Evolutionary conservation across 202 grass and related monocot genomes (phyloP), one percentile per base, ranked within the genome.

Genomic region (Bolboschoenoplectus hybrid): DNA sequence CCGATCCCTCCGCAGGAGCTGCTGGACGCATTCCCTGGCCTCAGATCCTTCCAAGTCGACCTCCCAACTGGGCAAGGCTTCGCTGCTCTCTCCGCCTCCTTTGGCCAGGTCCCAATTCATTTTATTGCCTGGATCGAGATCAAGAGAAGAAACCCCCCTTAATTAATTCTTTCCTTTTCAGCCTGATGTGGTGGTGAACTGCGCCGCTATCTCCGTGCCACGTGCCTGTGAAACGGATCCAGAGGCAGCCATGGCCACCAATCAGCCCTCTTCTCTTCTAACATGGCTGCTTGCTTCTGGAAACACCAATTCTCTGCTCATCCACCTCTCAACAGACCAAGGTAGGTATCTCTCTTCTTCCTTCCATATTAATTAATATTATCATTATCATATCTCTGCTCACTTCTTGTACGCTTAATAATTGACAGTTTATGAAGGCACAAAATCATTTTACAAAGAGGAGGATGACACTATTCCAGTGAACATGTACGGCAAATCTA

Each of bases 251-350:
- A 89, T 92, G 93, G 90, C 93, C 32, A 95, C 86, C 20, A 98
- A 98, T 72, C 62, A 85, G 49, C 93, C 95, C 57, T 91, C 90
- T 68, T 88, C 91, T 58, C 90, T 98, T 49, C 56, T 98, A 8
- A 73, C 82, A 61, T 95, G 95, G 95, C 62, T 95, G 4, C 77
- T 85, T 13, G 85, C 78, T 66, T 98, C 89, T 67, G 73, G 63
- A 14, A 90, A 91, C 46, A 12, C 12, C 39, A 57, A 68, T 72
- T 74, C 91, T 57, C 93, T 98, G 63, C 55, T 95, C 44, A 89
- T 98, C 79, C 93, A 98, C 90, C 93, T 98, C 63, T 98, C 96
- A 10, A 98, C 93, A 32, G 96, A 95, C 87, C 96, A 98, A 98
- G 93, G 96, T 91, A 89, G 17, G 26, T 10, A 1, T 71, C n/a